These are phyloP conservation scores for Sclerotinia nivalis DNA, from an alignment of 2,329 filamentous ascomycete genomes.

Conservation along the genomic window DNA sequence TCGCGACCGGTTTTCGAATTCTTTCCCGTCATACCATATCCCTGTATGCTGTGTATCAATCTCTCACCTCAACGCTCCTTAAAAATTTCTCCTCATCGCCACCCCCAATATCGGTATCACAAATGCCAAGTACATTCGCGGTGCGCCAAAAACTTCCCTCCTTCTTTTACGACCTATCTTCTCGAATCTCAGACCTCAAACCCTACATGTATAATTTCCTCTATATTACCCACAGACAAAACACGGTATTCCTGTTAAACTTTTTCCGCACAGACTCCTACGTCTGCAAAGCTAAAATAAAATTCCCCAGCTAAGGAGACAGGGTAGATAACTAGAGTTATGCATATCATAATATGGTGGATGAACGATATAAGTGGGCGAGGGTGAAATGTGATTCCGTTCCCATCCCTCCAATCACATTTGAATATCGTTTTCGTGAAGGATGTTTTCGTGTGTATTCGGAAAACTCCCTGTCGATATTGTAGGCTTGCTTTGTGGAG, in stretches of 20 bases:
- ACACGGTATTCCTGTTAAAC: background rate
- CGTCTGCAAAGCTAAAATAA: background rate
- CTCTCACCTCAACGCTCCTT: background rate
- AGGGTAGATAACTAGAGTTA: background rate
- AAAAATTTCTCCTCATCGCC: background rate
- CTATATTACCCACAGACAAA: slow-evolving; percentile 7
- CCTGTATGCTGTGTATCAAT: background rate
- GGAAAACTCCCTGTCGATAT: background rate
- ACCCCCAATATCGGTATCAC: background rate
- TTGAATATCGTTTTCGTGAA: slow-evolving; percentile 1
- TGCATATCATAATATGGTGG: background rate
- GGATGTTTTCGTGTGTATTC: background rate
- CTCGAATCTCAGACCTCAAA: background rate
- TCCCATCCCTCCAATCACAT: background rate
- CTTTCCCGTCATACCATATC: background rate
- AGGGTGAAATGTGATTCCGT: background rate
- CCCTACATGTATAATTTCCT: slow-evolving; percentile 17
- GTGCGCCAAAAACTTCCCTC: background rate
- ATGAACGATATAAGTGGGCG: background rate
- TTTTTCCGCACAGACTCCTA: background rate
- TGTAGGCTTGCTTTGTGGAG: background rate
- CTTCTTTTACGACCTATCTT: background rate
- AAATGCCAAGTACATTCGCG: background rate
- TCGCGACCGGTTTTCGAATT: background rate
- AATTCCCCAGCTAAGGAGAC: background rate